Evolutionary conservation across 2,329 filamentous ascomycete species (phyloP).

Genomic region (Dothideomycetes sp.): DNA sequence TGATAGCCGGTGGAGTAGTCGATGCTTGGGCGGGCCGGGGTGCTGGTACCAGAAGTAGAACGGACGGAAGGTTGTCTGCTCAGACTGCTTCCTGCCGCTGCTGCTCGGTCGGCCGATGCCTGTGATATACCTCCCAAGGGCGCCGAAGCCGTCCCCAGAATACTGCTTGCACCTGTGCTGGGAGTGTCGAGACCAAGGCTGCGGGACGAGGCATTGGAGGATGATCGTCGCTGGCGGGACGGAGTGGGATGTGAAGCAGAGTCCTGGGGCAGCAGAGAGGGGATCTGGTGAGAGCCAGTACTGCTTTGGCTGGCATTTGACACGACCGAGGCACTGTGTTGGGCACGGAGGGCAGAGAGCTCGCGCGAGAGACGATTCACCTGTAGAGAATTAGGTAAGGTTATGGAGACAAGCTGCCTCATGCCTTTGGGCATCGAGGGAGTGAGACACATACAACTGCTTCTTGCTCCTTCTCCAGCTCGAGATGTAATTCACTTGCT

Average conservation of each 20-base stretch:
- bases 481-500: conserved; percentile 74
- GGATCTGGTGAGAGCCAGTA: conserved; percentile 35
- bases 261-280: conserved; percentile 28
- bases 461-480: conserved; percentile 92
- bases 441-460: conserved; percentile 55
- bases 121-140: conserved; percentile 19
- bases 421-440: too few relatives aligned
- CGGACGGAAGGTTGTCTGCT: conserved; percentile 21
- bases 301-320: conserved; percentile 45
- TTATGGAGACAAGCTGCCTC: too few relatives aligned
- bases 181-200: conserved; percentile 11
- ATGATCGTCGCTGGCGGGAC: conserved; percentile 39
- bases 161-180: conserved; percentile 14
- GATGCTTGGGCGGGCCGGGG: conserved; percentile 21
- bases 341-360: conserved; percentile 67
- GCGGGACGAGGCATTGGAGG: conserved; percentile 15
- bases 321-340: conserved; percentile 48
- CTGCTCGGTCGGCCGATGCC: conserved; percentile 23
- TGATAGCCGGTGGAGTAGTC: conserved; percentile 13
- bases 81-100: conserved; percentile 17
- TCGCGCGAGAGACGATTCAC: conserved; percentile 90
- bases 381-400: conserved; percentile 31
- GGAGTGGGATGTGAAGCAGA: conserved; percentile 41
- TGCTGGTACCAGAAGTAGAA: conserved; percentile 21
- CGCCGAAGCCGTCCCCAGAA: conserved; percentile 6